Base-by-base conservation (phyloP, 2,329 filamentous ascomycete genomes). In the Pseudogymnoascus sp. region DNA sequence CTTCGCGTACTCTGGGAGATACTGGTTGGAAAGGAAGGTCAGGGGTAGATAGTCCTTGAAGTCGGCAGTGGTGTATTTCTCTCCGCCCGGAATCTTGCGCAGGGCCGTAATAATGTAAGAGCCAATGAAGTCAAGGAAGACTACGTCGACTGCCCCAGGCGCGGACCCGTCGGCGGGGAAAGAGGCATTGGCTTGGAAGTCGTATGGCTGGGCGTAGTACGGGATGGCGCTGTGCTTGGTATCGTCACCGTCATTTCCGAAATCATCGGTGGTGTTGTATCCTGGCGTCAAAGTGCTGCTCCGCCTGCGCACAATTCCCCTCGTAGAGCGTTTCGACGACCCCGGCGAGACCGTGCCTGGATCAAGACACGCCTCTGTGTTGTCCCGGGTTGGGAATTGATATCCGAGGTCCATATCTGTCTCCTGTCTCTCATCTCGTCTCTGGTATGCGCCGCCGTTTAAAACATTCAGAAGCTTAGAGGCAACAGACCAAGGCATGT, bases 261-360 rank as follows among this genome's bases (percentile, higher is more conserved):
- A 83, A 70, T 96, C 93, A 71, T 99, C 95, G 63, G 81, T 81
- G 10, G 95, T 99, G 0, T 90, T 97, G 77, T 97, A 97, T 1
- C 95, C 95, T 0, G 86, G 87, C 16, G 78, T 72, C 1, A 78
- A 77, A 3, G 51, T 57, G 51, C n/a, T 57, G 51, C 51, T 67
- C 57, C 71, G 71, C n/a, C 72, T 72, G 10, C 70, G 69, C 23
- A 64, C 64, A 31, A 73, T 65, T 29, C 67, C 65, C 18, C 70
- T 68, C 1, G 67, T 67, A 31, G 68, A 70, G 21, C 68, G 65
- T 29, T 68, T 66, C 8, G 47, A 8, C 4, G 21, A 60, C 2
- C 47, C 18, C 3, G 60, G 61, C 12, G 65, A 64, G 21, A 70
- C 66, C 34, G 66, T 61, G 11, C 65, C 40, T 34, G 51, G 51